Conservation (phyloP, 441 rosid genomes). For the Croton setiger region DNA sequence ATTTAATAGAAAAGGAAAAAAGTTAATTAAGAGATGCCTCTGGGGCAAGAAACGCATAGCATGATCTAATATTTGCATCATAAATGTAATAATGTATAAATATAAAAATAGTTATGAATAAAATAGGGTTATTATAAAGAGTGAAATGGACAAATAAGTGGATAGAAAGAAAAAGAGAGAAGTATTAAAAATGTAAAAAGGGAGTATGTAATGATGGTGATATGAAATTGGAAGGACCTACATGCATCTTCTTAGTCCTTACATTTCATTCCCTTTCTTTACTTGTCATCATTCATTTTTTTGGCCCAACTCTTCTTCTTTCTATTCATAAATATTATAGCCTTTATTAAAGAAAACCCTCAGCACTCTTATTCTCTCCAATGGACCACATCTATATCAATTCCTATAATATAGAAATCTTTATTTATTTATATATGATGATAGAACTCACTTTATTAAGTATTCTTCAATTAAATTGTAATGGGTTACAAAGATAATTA, state of each 20-base stretch:
- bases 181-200: neutral
- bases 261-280: slow-evolving; percentile 15
- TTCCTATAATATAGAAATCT: neutral
- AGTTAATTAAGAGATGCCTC: neutral
- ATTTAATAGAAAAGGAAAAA: too few relatives aligned
- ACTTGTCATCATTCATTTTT: slow-evolving; percentile 27
- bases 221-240: slow-evolving; percentile 23
- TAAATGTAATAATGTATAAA: neutral
- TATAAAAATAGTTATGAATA: neutral
- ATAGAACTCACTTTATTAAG: too few relatives aligned
- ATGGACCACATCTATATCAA: slow-evolving; percentile 2
- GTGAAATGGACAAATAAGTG: too few relatives aligned
- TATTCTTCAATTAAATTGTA: too few relatives aligned
- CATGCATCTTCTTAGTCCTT: slow-evolving; percentile 9
- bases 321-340: slow-evolving; percentile 9
- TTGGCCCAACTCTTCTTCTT: slow-evolving; percentile 7
- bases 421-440: neutral
- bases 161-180: neutral
- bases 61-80: slow-evolving; percentile 35
- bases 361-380: neutral
- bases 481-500: too few relatives aligned
- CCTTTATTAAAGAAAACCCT: neutral
- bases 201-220: slow-evolving; percentile 19
- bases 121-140: too few relatives aligned
- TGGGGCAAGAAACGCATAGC: slow-evolving; percentile 19